Evolutionary conservation across 2,329 filamentous ascomycete genomes (phyloP), one percentile per base, ranked within the genome.

Genomic region (Erysiphe pulchra): DNA sequence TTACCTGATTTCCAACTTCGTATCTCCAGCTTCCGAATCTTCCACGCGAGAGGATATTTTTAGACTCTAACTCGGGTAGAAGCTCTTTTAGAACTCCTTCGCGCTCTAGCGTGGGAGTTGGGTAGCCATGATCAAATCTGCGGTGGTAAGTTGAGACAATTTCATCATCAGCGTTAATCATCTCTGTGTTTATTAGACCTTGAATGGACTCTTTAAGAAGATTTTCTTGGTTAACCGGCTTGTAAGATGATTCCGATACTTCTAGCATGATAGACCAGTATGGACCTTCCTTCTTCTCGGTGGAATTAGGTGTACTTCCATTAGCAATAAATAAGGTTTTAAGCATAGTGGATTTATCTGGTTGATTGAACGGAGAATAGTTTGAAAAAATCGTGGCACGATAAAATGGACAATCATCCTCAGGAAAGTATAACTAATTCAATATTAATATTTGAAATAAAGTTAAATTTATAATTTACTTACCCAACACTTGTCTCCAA

Each of bases 261-360:
- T 98, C 90, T 55, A 98, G 68, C 90, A 98, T 98, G 70, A 98
- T 92, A 52, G 87, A 95, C 90, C 90, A 98, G 76, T 98, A 98
- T 38, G 90, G 90, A 32, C 90, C 90, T 58, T 80, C 74, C 69
- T 90, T 73, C 49, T 83, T 65, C 58, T 81, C 76, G 44, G 68
- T 69, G 55, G 74, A 81, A 50, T 69, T 63, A 47, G 85, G 73
- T 67, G 84, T 83, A 63, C 76, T 80, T 61, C 90, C 90, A 57
- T 94, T 72, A 47, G 80, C 90, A 38, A 86, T 71, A 62, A 86
- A 80, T 55, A 84, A 66, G 18, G 90, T 95, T 36, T 85, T 75
- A 47, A 98, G 75, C 71, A 92, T 90, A 60, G 71, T 77, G 47
- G 78, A 76, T 48, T 75, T 69, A 53, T 81, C 68, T 32, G 90